These are phyloP conservation scores for Plasmodium chabaudi DNA, from an alignment of 169 alveolate genomes.

Conservation along the genomic window DNA sequence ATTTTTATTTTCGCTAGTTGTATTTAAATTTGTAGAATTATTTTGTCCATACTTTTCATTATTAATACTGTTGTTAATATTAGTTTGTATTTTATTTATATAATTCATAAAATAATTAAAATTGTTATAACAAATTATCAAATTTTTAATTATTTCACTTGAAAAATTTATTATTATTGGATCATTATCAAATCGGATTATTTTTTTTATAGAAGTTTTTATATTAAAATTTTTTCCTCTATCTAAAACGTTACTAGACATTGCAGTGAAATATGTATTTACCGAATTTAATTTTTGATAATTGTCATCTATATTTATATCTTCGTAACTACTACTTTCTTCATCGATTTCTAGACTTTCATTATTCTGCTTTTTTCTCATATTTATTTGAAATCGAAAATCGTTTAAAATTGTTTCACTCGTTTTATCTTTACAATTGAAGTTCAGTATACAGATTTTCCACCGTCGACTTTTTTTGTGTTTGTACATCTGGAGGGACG, in stretches of 20 bases:
- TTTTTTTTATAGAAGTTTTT: constrained; percentile 1
- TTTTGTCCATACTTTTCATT: neutral
- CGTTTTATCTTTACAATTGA: constrained; percentile 23
- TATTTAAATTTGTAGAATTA: neutral
- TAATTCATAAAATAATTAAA: constrained; percentile 26
- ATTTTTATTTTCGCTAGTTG: neutral
- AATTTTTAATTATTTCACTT: constrained; percentile 26
- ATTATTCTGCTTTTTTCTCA: constrained; percentile 23
- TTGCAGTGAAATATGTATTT: constrained; percentile 22
- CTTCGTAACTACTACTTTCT: constrained; percentile 12
- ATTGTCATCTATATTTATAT: constrained; percentile 8
- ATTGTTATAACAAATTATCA: constrained; percentile 16
- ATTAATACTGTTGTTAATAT: neutral
- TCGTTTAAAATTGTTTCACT: constrained; percentile 51
- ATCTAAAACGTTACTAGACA: constrained; percentile 7
- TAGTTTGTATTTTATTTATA: no score
- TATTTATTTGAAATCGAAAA: constrained; percentile 41
- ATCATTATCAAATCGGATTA: constrained; percentile 32
- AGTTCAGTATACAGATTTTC: constrained; percentile 30
- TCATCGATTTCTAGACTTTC: constrained; percentile 17
- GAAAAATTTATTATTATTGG: constrained; percentile 49
- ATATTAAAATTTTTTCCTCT: neutral
- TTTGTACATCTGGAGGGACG: constrained; percentile 13
- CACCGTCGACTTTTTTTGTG: constrained; percentile 32
- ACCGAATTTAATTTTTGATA: constrained; percentile 9